Evolutionary conservation across 2,329 filamentous ascomycete species (phyloP), one percentile per base, ranked within the genome.

Genomic region (Pseudogymnoascus pannorum): DNA sequence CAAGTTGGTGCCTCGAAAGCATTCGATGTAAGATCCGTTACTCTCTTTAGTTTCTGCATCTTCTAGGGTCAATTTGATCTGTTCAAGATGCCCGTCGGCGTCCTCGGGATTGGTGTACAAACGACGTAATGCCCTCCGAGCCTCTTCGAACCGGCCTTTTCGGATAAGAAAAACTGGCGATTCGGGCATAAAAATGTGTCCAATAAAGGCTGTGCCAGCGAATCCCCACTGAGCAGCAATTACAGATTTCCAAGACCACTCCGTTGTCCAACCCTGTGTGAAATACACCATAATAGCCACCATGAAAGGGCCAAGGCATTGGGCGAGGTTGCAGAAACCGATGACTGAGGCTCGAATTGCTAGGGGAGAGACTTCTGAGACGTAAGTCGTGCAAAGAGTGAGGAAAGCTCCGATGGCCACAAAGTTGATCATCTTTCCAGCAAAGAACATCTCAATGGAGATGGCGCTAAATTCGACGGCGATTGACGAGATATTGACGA

Each of bases 371-470:
- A 72, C 75, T 65, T 82, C 80, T 9, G 77, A 76, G 4, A 75
- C 76, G 64, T 79, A 79, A 20, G 78, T 76, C 62, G 77, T 77
- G 4, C 73, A 75, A 57, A 78, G 78, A 1, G 76, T 77, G 2
- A 78, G 75, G 16, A 79, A 66, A 57, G 77, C 76, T 22, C 73
- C 77, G 61, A 78, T 78, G 1, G 76, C 74, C 24, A 77, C 67
- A 1, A 76, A 73, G 3, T 79, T 72, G 2, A 79, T 62, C 31
- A 81, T 67, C 1, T 79, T 75, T 2, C 79, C 79, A 1, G 77
- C 68, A 63, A 81, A 81, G 0, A 80, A 66, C 0, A 74, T 73
- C 1, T 69, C 72, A 51, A 75, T 70, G 0, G 70, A 72, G 0
- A 68, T 73, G 2, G 70, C 62, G 0, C 64, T 68, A 2, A 73